Conservation (phyloP, 208 protist genomes). For the Trypanosoma lewisi region DNA sequence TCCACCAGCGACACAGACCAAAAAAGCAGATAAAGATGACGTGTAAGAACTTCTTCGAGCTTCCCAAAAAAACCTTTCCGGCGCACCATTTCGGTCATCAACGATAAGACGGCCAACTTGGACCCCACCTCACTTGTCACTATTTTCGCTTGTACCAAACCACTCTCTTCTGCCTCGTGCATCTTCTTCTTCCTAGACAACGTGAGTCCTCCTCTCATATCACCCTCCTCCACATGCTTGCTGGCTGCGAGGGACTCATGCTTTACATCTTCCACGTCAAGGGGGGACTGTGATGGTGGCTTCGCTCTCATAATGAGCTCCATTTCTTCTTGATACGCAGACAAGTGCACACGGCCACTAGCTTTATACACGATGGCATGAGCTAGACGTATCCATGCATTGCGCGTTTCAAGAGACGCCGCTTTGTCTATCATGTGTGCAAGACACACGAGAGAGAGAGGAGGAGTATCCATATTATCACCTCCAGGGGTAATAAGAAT, state of each 20-base stretch:
- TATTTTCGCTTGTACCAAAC: neutral
- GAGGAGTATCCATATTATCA: neutral
- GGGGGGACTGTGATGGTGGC: neutral
- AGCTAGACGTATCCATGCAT: conserved; percentile 33
- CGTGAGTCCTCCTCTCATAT: neutral
- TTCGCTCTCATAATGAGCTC: conserved; percentile 22
- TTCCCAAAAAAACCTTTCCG: conserved; percentile 5
- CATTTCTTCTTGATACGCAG: conserved; percentile 8
- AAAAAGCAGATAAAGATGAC: conserved; percentile 34
- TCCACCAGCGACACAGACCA: conserved; percentile 52
- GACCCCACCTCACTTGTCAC: conserved; percentile 14
- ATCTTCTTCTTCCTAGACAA: neutral
- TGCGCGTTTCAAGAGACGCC: conserved; percentile 24
- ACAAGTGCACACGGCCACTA: neutral
- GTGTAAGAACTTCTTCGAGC: conserved; percentile 26
- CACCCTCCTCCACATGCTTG: neutral
- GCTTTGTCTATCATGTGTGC: conserved; percentile 42
- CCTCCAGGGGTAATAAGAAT: no score
- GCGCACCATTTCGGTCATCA: conserved; percentile 9
- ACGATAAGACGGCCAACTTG: conserved; percentile 11
- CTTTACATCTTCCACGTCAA: neutral
- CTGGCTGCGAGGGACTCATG: neutral
- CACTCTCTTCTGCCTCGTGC: neutral
- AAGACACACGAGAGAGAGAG: conserved; percentile 21
- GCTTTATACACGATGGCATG: conserved; percentile 15